Evolutionary conservation across 441 rosid species (phyloP).

Genomic region (Eruca vesicaria): DNA sequence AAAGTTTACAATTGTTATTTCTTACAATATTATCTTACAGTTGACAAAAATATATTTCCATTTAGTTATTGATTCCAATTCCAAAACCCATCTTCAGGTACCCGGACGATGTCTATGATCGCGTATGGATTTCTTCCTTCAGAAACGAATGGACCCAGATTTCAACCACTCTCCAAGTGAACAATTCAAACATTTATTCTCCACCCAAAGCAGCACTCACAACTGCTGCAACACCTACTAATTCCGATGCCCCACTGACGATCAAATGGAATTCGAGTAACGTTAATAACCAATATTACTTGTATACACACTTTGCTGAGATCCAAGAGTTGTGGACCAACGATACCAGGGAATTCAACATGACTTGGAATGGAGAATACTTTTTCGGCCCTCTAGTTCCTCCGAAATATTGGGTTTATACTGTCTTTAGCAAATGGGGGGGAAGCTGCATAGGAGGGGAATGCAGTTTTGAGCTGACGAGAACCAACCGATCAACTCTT

Average conservation of each 20-base stretch:
- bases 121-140: background rate
- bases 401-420: accelerated
- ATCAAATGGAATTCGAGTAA: background rate
- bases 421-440: accelerated
- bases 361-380: background rate
- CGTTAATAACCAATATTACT: background rate
- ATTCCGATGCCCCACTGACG: background rate
- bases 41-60: too few species aligned
- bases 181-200: background rate
- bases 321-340: conserved; percentile 17
- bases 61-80: too few species aligned
- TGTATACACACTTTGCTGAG: conserved; percentile 38
- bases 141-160: background rate
- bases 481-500: conserved; percentile 34
- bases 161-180: background rate
- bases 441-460: background rate
- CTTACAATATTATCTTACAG: background rate
- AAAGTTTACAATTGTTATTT: background rate
- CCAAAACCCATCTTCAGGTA: conserved; percentile 20
- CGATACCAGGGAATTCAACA: background rate
- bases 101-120: conserved; percentile 30
- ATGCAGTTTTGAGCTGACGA: background rate
- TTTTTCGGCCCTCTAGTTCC: background rate
- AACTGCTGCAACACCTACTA: conserved; percentile 19
- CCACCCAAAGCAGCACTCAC: background rate